phyloP scores from a whole-genome alignment of 768 basidiomycete genomes.

The Mycena alexandri region DNA sequence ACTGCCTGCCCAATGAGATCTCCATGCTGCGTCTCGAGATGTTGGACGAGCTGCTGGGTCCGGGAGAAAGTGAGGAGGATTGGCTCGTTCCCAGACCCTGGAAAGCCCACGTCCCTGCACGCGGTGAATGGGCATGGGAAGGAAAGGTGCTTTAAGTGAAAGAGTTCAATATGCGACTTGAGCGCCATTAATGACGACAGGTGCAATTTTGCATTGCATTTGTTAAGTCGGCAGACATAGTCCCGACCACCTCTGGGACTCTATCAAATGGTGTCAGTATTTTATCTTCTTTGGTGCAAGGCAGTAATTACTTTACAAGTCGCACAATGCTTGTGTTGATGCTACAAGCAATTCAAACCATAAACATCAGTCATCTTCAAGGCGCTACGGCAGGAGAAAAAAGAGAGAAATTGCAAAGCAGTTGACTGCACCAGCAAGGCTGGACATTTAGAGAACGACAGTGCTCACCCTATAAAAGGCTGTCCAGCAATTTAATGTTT shows the following conservation, averaged over 20 bases:
- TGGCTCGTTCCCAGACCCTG: not conserved
- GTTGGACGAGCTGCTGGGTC: constrained; percentile 2
- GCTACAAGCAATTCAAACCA: constrained; percentile 6
- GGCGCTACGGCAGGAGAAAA: not conserved
- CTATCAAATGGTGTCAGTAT: not conserved
- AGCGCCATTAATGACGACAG: not conserved
- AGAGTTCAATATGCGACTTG: constrained; percentile 15
- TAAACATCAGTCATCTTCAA: not conserved
- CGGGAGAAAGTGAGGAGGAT: constrained; percentile 2
- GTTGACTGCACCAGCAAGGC: too few species aligned
- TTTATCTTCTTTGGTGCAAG: not conserved
- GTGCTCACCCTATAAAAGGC: constrained; percentile 25
- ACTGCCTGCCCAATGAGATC: constrained; percentile 20
- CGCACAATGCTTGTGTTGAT: constrained; percentile 22
- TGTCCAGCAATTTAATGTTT: constrained; percentile 21
- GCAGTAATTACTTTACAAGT: not conserved
- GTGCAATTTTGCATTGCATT: constrained; percentile 28
- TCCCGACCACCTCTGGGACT: not conserved
- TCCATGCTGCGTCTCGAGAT: constrained; percentile 14
- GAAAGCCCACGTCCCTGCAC: not conserved
- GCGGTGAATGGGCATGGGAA: constrained; percentile 26
- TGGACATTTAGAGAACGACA: too few species aligned
- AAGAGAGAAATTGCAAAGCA: too few species aligned
- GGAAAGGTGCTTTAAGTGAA: constrained; percentile 15
- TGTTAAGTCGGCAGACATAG: constrained; percentile 14